Evolutionary conservation across 257 asterid genomes (phyloP).

Genomic region (Orobanche coerulescens): DNA sequence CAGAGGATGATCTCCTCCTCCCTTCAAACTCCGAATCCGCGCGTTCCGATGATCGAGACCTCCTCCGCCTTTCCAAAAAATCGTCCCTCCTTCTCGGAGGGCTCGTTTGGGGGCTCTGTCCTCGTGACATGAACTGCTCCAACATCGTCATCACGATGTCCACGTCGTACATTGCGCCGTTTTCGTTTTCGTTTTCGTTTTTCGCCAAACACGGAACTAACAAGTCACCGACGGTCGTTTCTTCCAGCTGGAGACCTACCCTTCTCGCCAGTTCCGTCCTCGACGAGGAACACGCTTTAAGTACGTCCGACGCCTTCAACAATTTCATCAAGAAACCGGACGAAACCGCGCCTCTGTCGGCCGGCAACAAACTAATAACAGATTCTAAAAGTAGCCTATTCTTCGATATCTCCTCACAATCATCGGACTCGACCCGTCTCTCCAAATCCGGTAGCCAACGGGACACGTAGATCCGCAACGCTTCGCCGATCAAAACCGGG

Average conservation of each 20-base stretch:
- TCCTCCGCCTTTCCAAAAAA: slow-evolving; percentile 47
- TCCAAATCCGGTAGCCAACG: slow-evolving; percentile 56
- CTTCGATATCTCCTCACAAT: slow-evolving; percentile 31
- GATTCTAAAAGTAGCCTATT: slow-evolving; percentile 58
- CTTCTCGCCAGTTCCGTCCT: slow-evolving; percentile 61
- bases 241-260: slow-evolving; percentile 68
- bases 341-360: slow-evolving; percentile 62
- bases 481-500: slow-evolving; percentile 55
- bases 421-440: background rate
- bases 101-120: slow-evolving; percentile 67
- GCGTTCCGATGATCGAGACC: slow-evolving; percentile 79
- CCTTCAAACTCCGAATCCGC: slow-evolving; percentile 60
- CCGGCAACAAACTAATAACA: slow-evolving; percentile 65
- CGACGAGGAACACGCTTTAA: slow-evolving; percentile 54
- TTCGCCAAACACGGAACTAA: slow-evolving; percentile 40
- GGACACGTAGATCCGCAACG: slow-evolving; percentile 61
- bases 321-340: slow-evolving; percentile 61
- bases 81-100: slow-evolving; percentile 37
- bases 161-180: slow-evolving; percentile 41
- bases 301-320: slow-evolving; percentile 54
- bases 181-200: background rate
- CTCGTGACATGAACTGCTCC: slow-evolving; percentile 64
- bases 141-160: slow-evolving; percentile 52
- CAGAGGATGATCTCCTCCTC: slow-evolving; percentile 74
- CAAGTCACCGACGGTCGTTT: slow-evolving; percentile 60